These are phyloP conservation scores for Danielozyma ontarioensis DNA, from an alignment of 805 yeast genomes.

Conservation along the genomic window DNA sequence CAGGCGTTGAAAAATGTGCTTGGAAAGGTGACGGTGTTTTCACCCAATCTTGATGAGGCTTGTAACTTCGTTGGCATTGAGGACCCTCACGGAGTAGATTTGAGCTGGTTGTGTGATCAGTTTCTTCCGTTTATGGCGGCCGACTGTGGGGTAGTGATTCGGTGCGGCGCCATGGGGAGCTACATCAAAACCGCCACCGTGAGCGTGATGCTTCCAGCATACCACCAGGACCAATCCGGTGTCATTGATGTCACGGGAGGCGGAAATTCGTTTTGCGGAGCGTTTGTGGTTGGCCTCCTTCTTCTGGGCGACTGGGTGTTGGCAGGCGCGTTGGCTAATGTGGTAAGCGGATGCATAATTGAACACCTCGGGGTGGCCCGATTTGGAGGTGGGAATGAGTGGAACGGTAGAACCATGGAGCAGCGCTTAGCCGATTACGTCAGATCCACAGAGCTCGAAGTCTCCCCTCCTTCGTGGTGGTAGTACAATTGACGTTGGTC, in stretches of 20 bases:
- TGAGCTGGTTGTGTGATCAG: slow-evolving; percentile 25
- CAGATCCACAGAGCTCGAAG: no score
- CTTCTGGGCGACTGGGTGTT: slow-evolving; percentile 45
- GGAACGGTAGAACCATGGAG: slow-evolving; percentile 57
- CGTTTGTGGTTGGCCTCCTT: slow-evolving; percentile 48
- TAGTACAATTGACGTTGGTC: no score
- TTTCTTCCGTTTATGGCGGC: slow-evolving; percentile 27
- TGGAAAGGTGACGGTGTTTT: slow-evolving; percentile 49
- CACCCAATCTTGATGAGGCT: slow-evolving; percentile 87
- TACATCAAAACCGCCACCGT: slow-evolving; percentile 31
- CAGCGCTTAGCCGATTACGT: slow-evolving; percentile 42
- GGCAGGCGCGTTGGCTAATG: slow-evolving; percentile 63
- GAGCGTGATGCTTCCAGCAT: slow-evolving; percentile 62
- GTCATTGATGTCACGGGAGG: slow-evolving; percentile 44
- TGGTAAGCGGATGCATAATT: slow-evolving; percentile 77
- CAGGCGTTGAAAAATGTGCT: slow-evolving; percentile 31
- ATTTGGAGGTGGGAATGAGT: slow-evolving; percentile 23
- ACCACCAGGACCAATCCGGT: slow-evolving; percentile 44
- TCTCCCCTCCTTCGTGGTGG: no score
- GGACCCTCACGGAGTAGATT: slow-evolving; percentile 31
- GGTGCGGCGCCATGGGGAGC: slow-evolving; percentile 79
- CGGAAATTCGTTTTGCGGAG: slow-evolving; percentile 42
- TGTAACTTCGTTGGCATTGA: slow-evolving; percentile 52
- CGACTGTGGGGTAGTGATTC: slow-evolving; percentile 49
- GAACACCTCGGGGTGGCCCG: slow-evolving; percentile 76